Percentiles rank a stretch among this genome's conserved stretches.
phyloP scores from a whole-genome alignment of 2,329 filamentous ascomycete species.

The Penicillium griseofulvum region DNA sequence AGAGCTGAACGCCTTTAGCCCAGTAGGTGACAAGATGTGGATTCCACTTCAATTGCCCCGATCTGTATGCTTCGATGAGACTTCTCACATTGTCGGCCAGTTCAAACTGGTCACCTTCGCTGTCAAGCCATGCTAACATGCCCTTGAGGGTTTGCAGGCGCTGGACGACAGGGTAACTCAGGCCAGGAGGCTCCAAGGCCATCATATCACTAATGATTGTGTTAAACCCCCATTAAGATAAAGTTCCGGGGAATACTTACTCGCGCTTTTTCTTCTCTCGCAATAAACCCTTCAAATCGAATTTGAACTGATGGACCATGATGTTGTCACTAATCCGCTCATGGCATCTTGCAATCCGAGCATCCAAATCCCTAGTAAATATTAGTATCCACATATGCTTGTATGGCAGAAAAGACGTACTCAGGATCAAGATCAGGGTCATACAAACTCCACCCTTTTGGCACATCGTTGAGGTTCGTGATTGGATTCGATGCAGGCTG shows the following conservation, averaged over 20 bases:
- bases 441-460: not conserved
- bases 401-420: not conserved
- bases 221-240: not conserved
- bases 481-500: not conserved
- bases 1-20: slow-evolving; percentile 1
- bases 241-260: not conserved
- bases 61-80: not conserved
- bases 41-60: not conserved
- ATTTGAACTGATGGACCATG: not conserved
- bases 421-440: slow-evolving; percentile 2
- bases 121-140: not conserved
- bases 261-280: not conserved
- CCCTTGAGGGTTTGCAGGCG: not conserved
- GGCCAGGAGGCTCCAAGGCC: not conserved
- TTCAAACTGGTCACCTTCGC: not conserved
- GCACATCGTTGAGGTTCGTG: not conserved
- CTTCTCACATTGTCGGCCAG: not conserved
- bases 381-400: not conserved
- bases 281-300: not conserved
- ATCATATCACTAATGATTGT: not conserved
- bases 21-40: slow-evolving; percentile 4
- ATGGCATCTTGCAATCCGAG: slow-evolving; percentile 1
- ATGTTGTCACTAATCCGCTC: slow-evolving; percentile 4
- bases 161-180: not conserved
- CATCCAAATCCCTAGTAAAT: not conserved